phyloP scores from a whole-genome alignment of 176 grass and related monocot species.

The Thalia dealbata region DNA sequence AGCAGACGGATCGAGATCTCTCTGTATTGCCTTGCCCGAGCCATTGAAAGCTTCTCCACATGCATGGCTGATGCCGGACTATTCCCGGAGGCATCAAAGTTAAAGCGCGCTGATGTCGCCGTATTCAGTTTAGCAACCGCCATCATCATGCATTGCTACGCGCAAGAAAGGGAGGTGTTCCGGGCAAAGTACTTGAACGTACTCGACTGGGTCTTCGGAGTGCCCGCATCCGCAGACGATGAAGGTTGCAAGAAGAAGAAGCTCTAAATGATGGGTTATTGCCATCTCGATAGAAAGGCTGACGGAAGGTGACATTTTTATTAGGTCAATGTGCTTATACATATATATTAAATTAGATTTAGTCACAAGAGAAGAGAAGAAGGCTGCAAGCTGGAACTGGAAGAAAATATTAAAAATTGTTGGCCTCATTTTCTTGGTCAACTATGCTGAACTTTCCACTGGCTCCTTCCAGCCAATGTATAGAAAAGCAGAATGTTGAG shows the following conservation, averaged over 20 bases:
- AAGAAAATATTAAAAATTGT: neutral
- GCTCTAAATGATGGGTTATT: neutral
- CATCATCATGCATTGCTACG: constrained; percentile 96
- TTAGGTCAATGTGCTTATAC: no score
- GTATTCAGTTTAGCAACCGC: constrained; percentile 83
- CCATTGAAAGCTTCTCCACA: constrained; percentile 90
- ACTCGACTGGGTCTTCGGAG: constrained; percentile 93
- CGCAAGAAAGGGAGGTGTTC: constrained; percentile 86
- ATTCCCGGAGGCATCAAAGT: constrained; percentile 60
- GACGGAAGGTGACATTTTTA: neutral
- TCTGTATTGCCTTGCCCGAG: constrained; percentile 79
- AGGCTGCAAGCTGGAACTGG: neutral
- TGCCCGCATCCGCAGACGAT: constrained; percentile 33
- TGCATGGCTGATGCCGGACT: constrained; percentile 65
- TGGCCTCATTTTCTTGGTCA: neutral
- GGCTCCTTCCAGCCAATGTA: neutral
- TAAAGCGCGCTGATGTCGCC: constrained; percentile 64
- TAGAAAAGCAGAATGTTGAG: neutral
- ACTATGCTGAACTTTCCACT: neutral
- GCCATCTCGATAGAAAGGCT: neutral
- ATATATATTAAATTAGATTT: no score
- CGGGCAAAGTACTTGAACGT: constrained; percentile 92
- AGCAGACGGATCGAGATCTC: constrained; percentile 83
- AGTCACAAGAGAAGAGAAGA: neutral
- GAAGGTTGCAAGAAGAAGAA: constrained; percentile 14